Percentiles rank a stretch among this genome's conserved stretches.
Evolutionary conservation across 257 asterid genomes (phyloP).

Genomic region (Lycium barbarum): DNA sequence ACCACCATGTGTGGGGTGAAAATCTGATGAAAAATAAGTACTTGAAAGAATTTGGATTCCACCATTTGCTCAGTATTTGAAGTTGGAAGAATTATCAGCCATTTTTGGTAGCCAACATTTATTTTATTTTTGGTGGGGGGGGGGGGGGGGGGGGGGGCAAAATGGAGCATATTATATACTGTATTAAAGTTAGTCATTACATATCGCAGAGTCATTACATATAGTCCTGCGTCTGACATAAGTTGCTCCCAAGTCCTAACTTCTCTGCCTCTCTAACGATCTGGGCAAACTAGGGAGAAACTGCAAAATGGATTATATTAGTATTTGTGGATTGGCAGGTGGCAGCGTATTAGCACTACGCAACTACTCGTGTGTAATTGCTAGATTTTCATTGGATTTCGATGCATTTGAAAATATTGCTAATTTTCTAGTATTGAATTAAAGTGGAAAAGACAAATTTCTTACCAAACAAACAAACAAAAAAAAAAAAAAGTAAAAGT

Average conservation of each 20-base stretch:
- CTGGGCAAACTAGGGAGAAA: not conserved
- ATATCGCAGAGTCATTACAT: not conserved
- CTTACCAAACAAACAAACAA: not conserved
- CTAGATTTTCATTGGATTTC: not conserved
- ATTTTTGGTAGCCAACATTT: not conserved
- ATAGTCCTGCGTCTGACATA: not conserved
- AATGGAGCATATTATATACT: not conserved
- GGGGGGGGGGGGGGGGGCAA: not conserved
- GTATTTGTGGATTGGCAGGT: not conserved
- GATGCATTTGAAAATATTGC: not conserved
- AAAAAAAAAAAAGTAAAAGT: not conserved
- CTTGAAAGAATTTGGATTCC: not conserved
- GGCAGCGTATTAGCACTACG: not conserved
- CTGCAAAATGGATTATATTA: not conserved
- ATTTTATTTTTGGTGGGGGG: too few species aligned
- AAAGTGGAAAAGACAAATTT: not conserved
- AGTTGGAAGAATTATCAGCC: not conserved
- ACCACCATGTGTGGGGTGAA: not conserved
- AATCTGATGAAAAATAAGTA: slow-evolving; percentile 9
- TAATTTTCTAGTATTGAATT: not conserved
- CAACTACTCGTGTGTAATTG: not conserved
- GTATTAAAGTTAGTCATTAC: not conserved
- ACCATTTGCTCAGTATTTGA: not conserved
- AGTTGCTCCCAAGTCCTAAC: not conserved
- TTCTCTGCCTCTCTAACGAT: not conserved